Conservation (phyloP, 2,329 filamentous ascomycete genomes). For the Paraconiothyrium brasiliense region DNA sequence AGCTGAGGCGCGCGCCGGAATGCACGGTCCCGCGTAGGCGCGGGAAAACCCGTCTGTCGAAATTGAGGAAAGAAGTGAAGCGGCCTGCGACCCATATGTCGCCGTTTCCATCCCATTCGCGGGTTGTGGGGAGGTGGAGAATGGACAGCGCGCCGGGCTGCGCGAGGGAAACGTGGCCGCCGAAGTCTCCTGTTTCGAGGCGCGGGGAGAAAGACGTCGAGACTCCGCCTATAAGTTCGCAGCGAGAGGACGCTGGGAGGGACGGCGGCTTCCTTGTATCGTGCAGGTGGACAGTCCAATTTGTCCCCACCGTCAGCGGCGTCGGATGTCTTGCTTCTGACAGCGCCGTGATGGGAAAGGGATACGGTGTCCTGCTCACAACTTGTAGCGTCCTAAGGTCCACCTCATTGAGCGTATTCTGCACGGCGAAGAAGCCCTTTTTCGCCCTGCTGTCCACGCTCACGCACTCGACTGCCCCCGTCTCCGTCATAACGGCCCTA, state of each 20-base stretch:
- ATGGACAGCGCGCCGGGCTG: constrained; percentile 86
- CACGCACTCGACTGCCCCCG: constrained; percentile 80
- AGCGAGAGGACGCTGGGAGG: constrained; percentile 27
- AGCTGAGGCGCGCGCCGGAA: constrained; percentile 82
- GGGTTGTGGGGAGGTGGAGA: constrained; percentile 73
- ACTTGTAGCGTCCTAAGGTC: constrained; percentile 78
- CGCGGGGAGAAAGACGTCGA: constrained; percentile 40
- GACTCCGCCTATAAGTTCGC: constrained; percentile 39
- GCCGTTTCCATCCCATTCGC: constrained; percentile 67
- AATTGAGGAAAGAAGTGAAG: constrained; percentile 88
- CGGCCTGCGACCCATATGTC: constrained; percentile 90
- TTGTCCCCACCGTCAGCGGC: constrained; percentile 86
- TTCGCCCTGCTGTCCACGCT: constrained; percentile 75
- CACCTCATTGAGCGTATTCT: constrained; percentile 80
- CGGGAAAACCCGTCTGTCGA: constrained; percentile 87
- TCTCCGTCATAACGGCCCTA: constrained; percentile 72
- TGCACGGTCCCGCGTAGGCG: constrained; percentile 80
- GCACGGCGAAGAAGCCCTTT: constrained; percentile 81
- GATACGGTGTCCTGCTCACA: constrained; percentile 75
- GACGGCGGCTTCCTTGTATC: constrained; percentile 68
- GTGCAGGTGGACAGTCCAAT: constrained; percentile 81
- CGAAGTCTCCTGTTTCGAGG: constrained; percentile 62
- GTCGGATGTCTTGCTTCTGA: constrained; percentile 73
- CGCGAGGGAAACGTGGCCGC: constrained; percentile 74
- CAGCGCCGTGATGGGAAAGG: constrained; percentile 83